Conservation (phyloP, 2,329 filamentous ascomycete species). For the Clonostachys rhizophaga region DNA sequence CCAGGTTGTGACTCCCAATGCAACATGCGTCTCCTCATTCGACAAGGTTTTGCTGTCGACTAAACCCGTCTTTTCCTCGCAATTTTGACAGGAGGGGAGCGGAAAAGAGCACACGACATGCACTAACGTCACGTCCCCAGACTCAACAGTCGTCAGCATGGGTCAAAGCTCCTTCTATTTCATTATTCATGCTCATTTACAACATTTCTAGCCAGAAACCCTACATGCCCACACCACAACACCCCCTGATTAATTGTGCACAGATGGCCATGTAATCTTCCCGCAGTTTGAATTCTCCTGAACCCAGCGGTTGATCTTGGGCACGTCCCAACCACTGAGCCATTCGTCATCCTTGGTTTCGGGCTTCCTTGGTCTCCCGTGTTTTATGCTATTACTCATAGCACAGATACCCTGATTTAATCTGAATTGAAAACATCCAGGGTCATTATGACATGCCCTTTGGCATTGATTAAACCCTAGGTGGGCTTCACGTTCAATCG, state of each 20-base stretch:
- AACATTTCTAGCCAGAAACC: not conserved
- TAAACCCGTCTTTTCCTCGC: too few relatives aligned
- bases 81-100: too few relatives aligned
- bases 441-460: conserved; percentile 31
- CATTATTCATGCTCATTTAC: not conserved
- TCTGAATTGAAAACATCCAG: conserved; percentile 33
- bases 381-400: conserved; percentile 23
- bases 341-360: conserved; percentile 17
- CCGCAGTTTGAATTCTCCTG: conserved; percentile 26
- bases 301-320: conserved; percentile 34
- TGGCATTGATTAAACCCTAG: conserved; percentile 34
- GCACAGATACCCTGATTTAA: conserved; percentile 32
- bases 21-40: too few relatives aligned
- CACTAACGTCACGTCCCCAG: not conserved
- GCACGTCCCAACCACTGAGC: conserved; percentile 34
- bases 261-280: conserved; percentile 20
- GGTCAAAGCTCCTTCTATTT: too few relatives aligned
- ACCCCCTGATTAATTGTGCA: not conserved
- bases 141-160: not conserved
- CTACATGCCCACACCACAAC: not conserved
- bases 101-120: not conserved
- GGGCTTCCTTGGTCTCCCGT: conserved; percentile 29
- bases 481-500: conserved; percentile 34
- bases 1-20: too few relatives aligned
- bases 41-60: too few relatives aligned